Base-by-base conservation (phyloP, 2,329 filamentous ascomycete genomes). In the Pseudogymnoascus sp. region DNA sequence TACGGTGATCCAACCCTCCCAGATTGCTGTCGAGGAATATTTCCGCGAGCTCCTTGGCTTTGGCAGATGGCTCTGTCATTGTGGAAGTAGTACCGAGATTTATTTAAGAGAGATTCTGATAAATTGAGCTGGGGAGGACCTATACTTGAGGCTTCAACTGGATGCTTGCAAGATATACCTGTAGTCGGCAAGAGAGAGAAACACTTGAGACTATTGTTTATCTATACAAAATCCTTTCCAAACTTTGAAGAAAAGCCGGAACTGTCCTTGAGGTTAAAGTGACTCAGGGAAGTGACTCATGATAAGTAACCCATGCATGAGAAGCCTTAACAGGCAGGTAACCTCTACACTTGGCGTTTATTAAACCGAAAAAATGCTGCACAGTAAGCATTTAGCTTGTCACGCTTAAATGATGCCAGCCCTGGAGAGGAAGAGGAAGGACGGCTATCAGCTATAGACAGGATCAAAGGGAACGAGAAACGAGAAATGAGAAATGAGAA, bases 1-100 rank as follows among this genome's bases (percentile, higher is more conserved):
- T 68, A 31, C 77, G 76, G 65, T 79, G 78, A 53, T 53, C 47
- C 26, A 53, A 53, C 47, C 47, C 47, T 53, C 47, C 47, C 3
- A 53, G 47, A 31, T 53, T 53, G n/a, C 47, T 53, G 26, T 53
- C 47, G 47, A 53, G 47, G n/a, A 53, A 53, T 53, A 53, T 31
- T 53, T 53, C 26, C 5, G 47, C 6, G n/a, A 53, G 47, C n/a
- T 53, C 47, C 19, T 53, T 53, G 9, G 47, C 47, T 53, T 53
- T 53, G 4, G 47, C 47, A 53, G 47, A 53, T 53, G 47, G 47
- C 26, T 53, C 47, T 53, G 19, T 31, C 47, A 53, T 53, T 53
- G 26, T 53, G 47, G n/a, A 53, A 31, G 26, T 31, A 53, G 26
- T 31, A 53, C 26, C 2, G n/a, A 53, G 47, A 19, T 53, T 31